phyloP scores from a whole-genome alignment of 441 rosid species.

The Gossypium laxum region DNA sequence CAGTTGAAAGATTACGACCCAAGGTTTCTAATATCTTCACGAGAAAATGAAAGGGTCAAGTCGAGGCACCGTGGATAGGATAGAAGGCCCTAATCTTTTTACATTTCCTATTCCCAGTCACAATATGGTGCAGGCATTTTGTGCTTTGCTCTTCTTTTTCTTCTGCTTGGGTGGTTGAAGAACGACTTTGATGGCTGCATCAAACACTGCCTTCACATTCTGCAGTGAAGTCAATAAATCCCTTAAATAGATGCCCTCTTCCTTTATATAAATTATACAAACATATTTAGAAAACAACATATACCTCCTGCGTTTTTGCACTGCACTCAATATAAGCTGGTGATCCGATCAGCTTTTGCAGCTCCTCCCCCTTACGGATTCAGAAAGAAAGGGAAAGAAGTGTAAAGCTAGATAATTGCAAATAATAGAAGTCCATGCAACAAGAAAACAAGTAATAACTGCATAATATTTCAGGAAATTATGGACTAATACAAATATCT shows the following conservation, averaged over 20 bases:
- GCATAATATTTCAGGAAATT: not conserved
- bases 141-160: slow-evolving; percentile 68
- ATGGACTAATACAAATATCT: not conserved
- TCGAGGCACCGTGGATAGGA: slow-evolving; percentile 1
- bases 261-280: not conserved
- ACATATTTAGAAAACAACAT: not conserved
- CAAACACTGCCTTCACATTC: slow-evolving; percentile 71
- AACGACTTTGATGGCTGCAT: slow-evolving; percentile 64
- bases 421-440: not conserved
- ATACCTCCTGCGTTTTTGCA: slow-evolving; percentile 65
- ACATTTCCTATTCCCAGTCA: slow-evolving; percentile 23
- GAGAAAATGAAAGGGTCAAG: slow-evolving; percentile 10
- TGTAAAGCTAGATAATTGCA: not conserved
- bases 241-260: not conserved
- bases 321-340: slow-evolving; percentile 71
- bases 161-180: slow-evolving; percentile 69
- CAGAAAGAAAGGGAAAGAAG: not conserved
- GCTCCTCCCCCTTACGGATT: slow-evolving; percentile 56
- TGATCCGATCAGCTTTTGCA: slow-evolving; percentile 51
- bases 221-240: slow-evolving; percentile 23
- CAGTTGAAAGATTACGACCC: slow-evolving; percentile 18
- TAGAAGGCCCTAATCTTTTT: slow-evolving; percentile 20
- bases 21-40: slow-evolving; percentile 21
- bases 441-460: not conserved
- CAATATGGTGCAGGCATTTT: slow-evolving; percentile 64